Evolutionary conservation across 1,284 basidiomycete species (phyloP).

Genomic region (Marasmius tenuissimus): DNA sequence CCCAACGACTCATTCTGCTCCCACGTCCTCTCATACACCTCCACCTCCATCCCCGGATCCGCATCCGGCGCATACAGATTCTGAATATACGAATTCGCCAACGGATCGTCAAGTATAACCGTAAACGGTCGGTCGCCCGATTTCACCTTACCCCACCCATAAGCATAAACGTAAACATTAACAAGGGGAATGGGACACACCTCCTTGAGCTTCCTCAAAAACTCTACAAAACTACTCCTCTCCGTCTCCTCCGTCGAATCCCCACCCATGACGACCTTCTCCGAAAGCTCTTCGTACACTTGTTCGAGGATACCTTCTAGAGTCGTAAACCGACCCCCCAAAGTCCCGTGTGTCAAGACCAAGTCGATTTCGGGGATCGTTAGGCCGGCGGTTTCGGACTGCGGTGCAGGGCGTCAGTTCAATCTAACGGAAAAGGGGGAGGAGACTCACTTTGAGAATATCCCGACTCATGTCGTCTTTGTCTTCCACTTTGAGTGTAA

Average conservation of each 20-base stretch:
- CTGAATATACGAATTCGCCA: constrained; percentile 96
- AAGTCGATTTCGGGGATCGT: constrained; percentile 95
- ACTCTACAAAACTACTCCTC: constrained; percentile 61
- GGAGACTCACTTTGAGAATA: constrained; percentile 75
- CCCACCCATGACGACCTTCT: constrained; percentile 83
- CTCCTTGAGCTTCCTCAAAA: constrained; percentile 80
- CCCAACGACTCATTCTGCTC: constrained; percentile 97
- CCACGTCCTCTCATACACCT: constrained; percentile 81
- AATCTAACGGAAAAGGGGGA: not conserved
- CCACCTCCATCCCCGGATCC: constrained; percentile 88
- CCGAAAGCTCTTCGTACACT: constrained; percentile 92
- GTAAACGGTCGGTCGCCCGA: constrained; percentile 81
- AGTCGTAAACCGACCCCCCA: constrained; percentile 98
- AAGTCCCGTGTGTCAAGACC: constrained; percentile 87
- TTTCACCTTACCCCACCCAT: constrained; percentile 59
- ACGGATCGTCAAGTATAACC: constrained; percentile 92
- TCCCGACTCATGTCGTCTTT: constrained; percentile 93
- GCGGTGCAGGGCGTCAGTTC: not conserved
- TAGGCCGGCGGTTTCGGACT: constrained; percentile 93
- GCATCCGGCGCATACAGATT: constrained; percentile 92
- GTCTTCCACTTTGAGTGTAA: constrained; percentile 91
- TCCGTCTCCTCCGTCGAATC: constrained; percentile 42
- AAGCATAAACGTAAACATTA: not conserved
- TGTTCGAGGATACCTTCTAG: constrained; percentile 94
- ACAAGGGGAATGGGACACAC: constrained; percentile 34